phyloP scores from a whole-genome alignment of 2,329 filamentous ascomycete species.

The Phaeoacremonium minimum region DNA sequence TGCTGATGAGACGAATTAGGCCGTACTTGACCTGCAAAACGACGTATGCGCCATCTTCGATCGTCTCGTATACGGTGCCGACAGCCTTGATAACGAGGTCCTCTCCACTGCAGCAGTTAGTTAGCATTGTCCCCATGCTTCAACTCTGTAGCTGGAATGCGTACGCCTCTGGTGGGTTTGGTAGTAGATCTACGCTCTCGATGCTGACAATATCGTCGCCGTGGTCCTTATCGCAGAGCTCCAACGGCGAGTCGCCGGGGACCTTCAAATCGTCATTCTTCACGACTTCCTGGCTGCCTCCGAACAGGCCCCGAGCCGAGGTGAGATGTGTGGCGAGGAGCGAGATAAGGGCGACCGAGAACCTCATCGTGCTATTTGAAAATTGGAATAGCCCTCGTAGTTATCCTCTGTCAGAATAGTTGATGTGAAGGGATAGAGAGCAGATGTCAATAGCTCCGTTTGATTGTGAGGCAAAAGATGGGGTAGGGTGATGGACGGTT shows the following conservation, averaged over 20 bases:
- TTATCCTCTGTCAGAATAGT: no score
- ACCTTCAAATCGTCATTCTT: conserved; percentile 57
- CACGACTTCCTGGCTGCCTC: conserved; percentile 39
- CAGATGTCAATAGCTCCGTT: no score
- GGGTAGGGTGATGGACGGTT: no score
- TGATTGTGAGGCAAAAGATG: no score
- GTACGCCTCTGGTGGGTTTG: conserved; percentile 86
- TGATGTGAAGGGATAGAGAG: no score
- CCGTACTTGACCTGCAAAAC: conserved; percentile 88
- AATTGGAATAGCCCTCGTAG: no score
- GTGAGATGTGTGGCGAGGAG: conserved; percentile 41
- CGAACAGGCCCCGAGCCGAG: conserved; percentile 40
- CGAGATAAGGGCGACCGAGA: conserved; percentile 36
- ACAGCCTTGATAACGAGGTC: conserved; percentile 73
- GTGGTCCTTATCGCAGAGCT: conserved; percentile 68
- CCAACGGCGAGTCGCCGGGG: conserved; percentile 79
- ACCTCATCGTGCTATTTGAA: conserved; percentile 37
- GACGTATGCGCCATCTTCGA: conserved; percentile 78
- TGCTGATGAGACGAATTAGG: conserved; percentile 81
- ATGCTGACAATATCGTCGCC: conserved; percentile 69
- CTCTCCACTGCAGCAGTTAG: conserved; percentile 56
- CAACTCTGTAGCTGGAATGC: conserved; percentile 25
- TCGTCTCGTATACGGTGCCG: conserved; percentile 67
- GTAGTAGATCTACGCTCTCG: conserved; percentile 71
- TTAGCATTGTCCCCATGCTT: not conserved